Evolutionary conservation across 2,329 filamentous ascomycete species (phyloP).

Genomic region (Colletotrichum tropicicola): DNA sequence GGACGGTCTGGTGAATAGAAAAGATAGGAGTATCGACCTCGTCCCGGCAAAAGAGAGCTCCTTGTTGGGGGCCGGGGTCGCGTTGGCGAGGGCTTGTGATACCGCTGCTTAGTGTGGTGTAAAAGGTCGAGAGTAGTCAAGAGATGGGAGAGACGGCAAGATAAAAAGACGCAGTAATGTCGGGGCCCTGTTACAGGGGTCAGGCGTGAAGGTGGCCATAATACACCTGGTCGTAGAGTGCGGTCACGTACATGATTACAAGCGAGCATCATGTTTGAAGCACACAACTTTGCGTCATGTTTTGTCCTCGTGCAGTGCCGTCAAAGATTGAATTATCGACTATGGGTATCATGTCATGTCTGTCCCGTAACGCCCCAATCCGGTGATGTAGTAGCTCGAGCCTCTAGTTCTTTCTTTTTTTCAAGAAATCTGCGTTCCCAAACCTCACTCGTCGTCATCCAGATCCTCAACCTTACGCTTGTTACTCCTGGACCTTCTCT

Average conservation of each 20-base stretch:
- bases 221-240: neutral
- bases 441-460: constrained; percentile 30
- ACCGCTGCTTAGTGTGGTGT: neutral
- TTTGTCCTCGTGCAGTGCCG: no score
- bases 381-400: no score
- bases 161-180: neutral
- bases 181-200: no score
- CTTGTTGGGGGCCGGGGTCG: constrained; percentile 78
- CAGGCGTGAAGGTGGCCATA: neutral
- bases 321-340: no score
- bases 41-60: constrained; percentile 79
- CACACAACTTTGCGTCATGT: neutral
- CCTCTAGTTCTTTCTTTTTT: neutral
- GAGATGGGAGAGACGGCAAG: neutral
- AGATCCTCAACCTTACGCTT: constrained; percentile 23
- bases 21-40: constrained; percentile 61
- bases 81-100: constrained; percentile 54
- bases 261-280: neutral
- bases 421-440: no score
- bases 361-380: neutral
- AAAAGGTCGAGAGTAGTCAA: neutral
- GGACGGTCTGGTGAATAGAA: constrained; percentile 60
- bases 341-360: constrained; percentile 1
- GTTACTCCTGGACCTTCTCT: neutral
- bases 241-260: constrained; percentile 6